phyloP scores from a whole-genome alignment of 805 yeast species.

The Saturnispora besseyi region DNA sequence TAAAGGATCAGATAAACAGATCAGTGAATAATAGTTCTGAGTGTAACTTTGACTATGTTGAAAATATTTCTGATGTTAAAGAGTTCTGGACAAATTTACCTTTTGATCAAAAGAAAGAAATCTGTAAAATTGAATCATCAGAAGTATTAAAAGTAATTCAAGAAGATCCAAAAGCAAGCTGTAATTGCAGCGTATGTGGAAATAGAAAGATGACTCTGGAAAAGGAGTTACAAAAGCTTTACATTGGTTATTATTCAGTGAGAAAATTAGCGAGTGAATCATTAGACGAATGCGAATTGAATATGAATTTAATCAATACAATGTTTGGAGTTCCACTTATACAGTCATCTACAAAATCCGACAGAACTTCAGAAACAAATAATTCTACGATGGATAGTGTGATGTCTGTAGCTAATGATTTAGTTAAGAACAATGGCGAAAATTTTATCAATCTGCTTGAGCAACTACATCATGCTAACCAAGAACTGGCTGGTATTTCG shows the following conservation, averaged over 20 bases:
- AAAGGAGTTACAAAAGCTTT: slow-evolving; percentile 65
- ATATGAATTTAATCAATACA: slow-evolving; percentile 20
- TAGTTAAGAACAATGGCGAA: slow-evolving; percentile 69
- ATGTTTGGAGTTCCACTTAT: slow-evolving; percentile 20
- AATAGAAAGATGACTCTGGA: slow-evolving; percentile 63
- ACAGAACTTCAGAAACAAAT: background rate
- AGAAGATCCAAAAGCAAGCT: slow-evolving; percentile 46
- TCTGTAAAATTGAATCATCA: slow-evolving; percentile 59
- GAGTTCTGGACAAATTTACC: slow-evolving; percentile 60
- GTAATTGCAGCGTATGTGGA: slow-evolving; percentile 75
- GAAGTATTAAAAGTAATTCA: slow-evolving; percentile 58
- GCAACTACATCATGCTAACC: slow-evolving; percentile 41
- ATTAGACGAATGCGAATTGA: slow-evolving; percentile 30
- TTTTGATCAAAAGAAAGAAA: slow-evolving; percentile 48
- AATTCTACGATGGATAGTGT: slow-evolving; percentile 9
- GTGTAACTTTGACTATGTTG: slow-evolving; percentile 32
- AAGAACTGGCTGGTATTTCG: slow-evolving; percentile 18
- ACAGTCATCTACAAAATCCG: slow-evolving; percentile 2
- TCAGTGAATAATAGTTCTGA: slow-evolving; percentile 20
- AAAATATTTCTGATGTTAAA: slow-evolving; percentile 44
- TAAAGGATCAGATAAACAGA: slow-evolving; percentile 14
- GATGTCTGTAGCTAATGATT: slow-evolving; percentile 62
- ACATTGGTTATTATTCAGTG: slow-evolving; percentile 55
- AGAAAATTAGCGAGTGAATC: slow-evolving; percentile 26
- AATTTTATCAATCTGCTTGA: slow-evolving; percentile 76